Conservation (phyloP, 140 eudicot species). For the Cichorium intybus region DNA sequence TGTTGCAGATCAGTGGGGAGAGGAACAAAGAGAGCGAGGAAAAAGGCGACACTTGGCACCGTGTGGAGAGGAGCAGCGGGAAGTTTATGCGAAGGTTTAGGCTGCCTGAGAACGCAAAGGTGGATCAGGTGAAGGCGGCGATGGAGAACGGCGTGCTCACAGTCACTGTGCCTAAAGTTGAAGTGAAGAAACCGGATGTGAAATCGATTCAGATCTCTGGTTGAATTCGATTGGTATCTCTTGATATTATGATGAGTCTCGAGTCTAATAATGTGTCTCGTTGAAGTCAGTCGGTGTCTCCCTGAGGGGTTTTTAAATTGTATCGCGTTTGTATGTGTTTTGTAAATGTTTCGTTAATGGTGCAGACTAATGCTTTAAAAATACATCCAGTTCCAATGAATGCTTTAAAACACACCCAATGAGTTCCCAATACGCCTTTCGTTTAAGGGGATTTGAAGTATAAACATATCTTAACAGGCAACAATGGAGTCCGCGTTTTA, state of each 20-base stretch:
- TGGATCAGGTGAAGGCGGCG: conserved; percentile 52
- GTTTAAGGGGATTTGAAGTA: no score
- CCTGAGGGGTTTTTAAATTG: neutral
- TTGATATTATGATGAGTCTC: neutral
- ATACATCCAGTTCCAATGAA: no score
- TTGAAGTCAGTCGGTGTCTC: neutral
- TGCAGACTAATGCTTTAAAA: neutral
- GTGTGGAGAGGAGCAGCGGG: conserved; percentile 64
- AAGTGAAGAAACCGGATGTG: conserved; percentile 44
- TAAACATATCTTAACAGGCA: no score
- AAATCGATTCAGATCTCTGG: conserved; percentile 51
- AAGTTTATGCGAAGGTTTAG: conserved; percentile 51
- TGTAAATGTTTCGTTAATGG: neutral
- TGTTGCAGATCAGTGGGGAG: conserved; percentile 63
- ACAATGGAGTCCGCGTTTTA: no score
- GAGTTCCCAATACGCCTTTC: no score
- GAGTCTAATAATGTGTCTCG: conserved; percentile 2
- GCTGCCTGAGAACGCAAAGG: conserved; percentile 61
- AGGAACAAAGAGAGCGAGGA: conserved; percentile 47
- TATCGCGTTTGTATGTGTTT: neutral
- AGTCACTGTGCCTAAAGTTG: conserved; percentile 51
- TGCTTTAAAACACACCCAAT: no score
- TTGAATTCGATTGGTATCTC: conserved; percentile 7
- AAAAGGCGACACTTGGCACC: conserved; percentile 57
- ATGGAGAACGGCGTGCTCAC: conserved; percentile 63